Conservation (phyloP, 2,329 filamentous ascomycete species). For the Hypocrella siamensis region DNA sequence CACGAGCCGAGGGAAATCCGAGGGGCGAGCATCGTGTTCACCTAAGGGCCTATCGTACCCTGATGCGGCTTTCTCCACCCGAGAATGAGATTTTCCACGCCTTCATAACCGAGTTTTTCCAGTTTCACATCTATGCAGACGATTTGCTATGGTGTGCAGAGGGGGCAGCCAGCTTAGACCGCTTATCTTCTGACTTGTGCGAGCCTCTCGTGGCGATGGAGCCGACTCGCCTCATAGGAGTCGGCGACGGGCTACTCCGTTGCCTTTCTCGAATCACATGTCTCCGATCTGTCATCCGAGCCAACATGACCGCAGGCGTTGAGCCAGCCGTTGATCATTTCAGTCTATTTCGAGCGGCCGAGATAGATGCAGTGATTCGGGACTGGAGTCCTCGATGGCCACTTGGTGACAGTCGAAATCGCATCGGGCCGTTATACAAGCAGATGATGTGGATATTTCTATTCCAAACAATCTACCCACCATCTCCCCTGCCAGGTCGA, state of each 20-base stretch:
- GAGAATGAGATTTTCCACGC: slow-evolving; percentile 47
- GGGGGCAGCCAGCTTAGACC: slow-evolving; percentile 19
- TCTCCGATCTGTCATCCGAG: slow-evolving; percentile 58
- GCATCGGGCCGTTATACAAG: slow-evolving; percentile 43
- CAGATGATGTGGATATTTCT: slow-evolving; percentile 53
- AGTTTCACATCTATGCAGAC: slow-evolving; percentile 62
- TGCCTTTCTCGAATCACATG: slow-evolving; percentile 67
- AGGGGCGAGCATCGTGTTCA: slow-evolving; percentile 65
- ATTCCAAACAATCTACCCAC: slow-evolving; percentile 44
- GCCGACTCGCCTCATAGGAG: slow-evolving; percentile 51
- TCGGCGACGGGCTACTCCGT: slow-evolving; percentile 67
- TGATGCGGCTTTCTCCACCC: slow-evolving; percentile 48
- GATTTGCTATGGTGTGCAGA: slow-evolving; percentile 42
- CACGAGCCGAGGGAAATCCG: slow-evolving; percentile 37
- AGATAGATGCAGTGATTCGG: slow-evolving; percentile 60
- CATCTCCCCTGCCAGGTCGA: slow-evolving; percentile 16
- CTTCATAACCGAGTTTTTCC: slow-evolving; percentile 64
- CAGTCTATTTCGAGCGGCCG: slow-evolving; percentile 54
- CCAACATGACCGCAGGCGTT: slow-evolving; percentile 42
- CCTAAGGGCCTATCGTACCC: slow-evolving; percentile 56
- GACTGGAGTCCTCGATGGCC: slow-evolving; percentile 56
- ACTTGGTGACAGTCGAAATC: slow-evolving; percentile 37
- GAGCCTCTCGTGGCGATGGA: slow-evolving; percentile 24
- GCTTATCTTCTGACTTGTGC: slow-evolving; percentile 28
- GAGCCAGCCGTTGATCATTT: slow-evolving; percentile 61